These are phyloP conservation scores for Jatropha multifida DNA, from an alignment of 441 rosid genomes.

Conservation along the genomic window DNA sequence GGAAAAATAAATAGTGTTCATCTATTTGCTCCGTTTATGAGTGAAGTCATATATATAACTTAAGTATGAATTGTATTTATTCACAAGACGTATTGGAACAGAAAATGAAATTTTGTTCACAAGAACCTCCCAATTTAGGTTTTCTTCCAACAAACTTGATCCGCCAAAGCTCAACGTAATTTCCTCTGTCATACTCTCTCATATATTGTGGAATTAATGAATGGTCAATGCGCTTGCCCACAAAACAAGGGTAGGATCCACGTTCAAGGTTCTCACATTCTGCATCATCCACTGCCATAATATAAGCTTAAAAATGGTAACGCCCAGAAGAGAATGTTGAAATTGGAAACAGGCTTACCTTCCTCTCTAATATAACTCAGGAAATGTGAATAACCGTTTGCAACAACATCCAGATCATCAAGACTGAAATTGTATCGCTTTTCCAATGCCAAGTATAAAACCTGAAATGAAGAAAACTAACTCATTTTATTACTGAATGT, in stretches of 20 bases:
- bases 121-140: background rate
- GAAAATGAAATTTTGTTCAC: slow-evolving; percentile 8
- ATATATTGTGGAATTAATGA: slow-evolving; percentile 55
- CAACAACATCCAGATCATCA: slow-evolving; percentile 63
- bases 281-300: slow-evolving; percentile 27
- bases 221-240: slow-evolving; percentile 54
- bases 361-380: slow-evolving; percentile 50
- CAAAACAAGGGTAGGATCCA: slow-evolving; percentile 36
- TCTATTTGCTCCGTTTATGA: too few relatives aligned
- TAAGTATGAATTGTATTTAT: background rate
- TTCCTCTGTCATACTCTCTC: slow-evolving; percentile 61
- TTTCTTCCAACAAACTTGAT: slow-evolving; percentile 40
- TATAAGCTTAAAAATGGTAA: slow-evolving; percentile 10
- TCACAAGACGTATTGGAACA: background rate
- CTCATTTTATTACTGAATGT: background rate
- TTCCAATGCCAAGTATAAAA: slow-evolving; percentile 79
- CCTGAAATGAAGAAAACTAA: slow-evolving; percentile 35
- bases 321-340: background rate
- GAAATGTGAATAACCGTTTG: slow-evolving; percentile 79
- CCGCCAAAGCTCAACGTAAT: slow-evolving; percentile 78
- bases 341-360: slow-evolving; percentile 30
- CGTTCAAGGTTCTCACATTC: slow-evolving; percentile 25
- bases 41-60: too few relatives aligned
- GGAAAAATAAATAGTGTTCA: too few relatives aligned
- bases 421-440: slow-evolving; percentile 90